These are phyloP conservation scores for Hyaloscypha hepaticicola DNA, from an alignment of 495 filamentous ascomycete species.

Conservation along the genomic window DNA sequence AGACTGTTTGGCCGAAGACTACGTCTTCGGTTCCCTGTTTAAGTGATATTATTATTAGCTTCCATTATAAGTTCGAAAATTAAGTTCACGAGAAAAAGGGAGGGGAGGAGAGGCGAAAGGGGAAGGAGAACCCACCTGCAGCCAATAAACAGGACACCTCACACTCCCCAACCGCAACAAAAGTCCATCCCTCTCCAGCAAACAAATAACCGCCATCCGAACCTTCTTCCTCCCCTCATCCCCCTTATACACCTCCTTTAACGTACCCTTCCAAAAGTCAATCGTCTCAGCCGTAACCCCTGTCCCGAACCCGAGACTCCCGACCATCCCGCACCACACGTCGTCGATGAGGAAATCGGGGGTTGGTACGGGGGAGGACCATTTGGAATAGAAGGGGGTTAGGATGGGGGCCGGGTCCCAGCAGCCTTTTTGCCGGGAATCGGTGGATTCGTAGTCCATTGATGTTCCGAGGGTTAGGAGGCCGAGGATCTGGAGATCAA, in stretches of 20 bases:
- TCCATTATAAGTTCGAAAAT: not conserved
- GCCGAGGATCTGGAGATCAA: constrained; percentile 54
- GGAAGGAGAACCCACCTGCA: constrained; percentile 44
- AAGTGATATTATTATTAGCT: not conserved
- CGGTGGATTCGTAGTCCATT: constrained; percentile 59
- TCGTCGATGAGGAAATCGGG: constrained; percentile 56
- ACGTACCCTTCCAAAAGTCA: constrained; percentile 51
- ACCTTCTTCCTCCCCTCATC: constrained; percentile 56
- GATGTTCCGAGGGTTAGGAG: constrained; percentile 63
- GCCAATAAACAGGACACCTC: constrained; percentile 59
- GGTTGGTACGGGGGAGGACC: constrained; percentile 44
- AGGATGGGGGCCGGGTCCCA: constrained; percentile 54
- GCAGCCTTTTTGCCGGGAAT: constrained; percentile 50
- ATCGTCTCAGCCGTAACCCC: constrained; percentile 39
- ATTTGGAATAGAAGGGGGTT: constrained; percentile 43
- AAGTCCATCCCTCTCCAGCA: constrained; percentile 60
- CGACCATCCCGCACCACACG: constrained; percentile 54
- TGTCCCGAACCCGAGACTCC: constrained; percentile 55
- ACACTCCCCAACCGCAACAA: constrained; percentile 53
- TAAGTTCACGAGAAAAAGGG: not conserved
- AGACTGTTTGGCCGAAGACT: constrained; percentile 47
- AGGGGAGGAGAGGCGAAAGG: not conserved
- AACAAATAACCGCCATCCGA: constrained; percentile 55
- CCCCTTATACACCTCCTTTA: constrained; percentile 56
- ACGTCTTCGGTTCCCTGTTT: constrained; percentile 57